Conservation (phyloP, 148 eudicot species). For the Spergularia marina region DNA sequence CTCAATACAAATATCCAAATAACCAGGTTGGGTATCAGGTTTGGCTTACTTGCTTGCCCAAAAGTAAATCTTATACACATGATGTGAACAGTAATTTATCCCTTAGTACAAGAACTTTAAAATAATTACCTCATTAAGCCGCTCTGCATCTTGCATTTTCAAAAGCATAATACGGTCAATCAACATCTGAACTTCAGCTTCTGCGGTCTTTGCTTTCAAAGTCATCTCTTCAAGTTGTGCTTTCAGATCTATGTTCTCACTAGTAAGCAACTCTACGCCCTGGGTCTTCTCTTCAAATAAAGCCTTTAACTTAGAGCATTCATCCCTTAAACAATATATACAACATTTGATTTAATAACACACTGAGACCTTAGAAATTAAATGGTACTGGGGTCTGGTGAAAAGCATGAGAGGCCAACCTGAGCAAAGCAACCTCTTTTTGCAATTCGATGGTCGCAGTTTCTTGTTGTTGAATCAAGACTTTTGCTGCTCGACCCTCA, state of each 20-base stretch:
- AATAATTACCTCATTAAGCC: conserved; percentile 72
- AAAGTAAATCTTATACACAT: neutral
- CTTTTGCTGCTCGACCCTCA: conserved; percentile 73
- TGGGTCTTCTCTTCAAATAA: conserved; percentile 71
- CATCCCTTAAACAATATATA: conserved; percentile 54
- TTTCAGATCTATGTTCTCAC: conserved; percentile 70
- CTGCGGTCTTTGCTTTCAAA: conserved; percentile 55
- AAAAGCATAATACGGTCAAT: conserved; percentile 90
- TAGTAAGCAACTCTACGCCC: conserved; percentile 58
- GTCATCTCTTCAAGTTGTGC: conserved; percentile 61
- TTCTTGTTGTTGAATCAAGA: conserved; percentile 76
- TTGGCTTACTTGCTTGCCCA: neutral
- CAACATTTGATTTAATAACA: conserved; percentile 9
- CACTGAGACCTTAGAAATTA: neutral
- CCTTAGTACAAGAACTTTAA: neutral
- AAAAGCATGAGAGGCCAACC: conserved; percentile 37
- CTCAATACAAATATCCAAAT: neutral
- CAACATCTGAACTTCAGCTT: conserved; percentile 77
- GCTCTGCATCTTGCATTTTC: conserved; percentile 98
- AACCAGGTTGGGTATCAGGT: neutral
- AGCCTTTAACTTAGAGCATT: conserved; percentile 51
- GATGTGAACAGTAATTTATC: neutral
- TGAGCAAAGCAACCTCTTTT: conserved; percentile 56
- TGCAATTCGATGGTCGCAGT: conserved; percentile 46
- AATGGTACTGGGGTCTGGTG: neutral